Percentiles rank a stretch among this genome's conserved stretches.
These are phyloP conservation scores for Myotisia sp. DNA, from an alignment of 2,329 filamentous ascomycete genomes.

Conservation along the genomic window DNA sequence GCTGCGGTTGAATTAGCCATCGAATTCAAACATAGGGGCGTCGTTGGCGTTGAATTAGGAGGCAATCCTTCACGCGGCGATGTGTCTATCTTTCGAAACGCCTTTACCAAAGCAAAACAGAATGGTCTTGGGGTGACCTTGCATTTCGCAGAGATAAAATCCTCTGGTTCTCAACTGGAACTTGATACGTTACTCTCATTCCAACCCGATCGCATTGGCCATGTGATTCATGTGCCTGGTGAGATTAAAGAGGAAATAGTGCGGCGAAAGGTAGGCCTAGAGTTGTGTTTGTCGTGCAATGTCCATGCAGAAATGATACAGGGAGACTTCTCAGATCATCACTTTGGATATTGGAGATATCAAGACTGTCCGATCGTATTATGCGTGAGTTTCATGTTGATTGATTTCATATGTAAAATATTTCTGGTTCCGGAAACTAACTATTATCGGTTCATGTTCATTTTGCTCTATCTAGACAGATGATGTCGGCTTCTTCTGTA, in stretches of 20 bases:
- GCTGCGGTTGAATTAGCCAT: conserved; percentile 51
- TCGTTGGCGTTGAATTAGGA: conserved; percentile 66
- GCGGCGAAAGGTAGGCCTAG: conserved; percentile 46
- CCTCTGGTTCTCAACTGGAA: conserved; percentile 45
- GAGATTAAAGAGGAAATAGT: conserved; percentile 44
- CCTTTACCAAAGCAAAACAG: conserved; percentile 44
- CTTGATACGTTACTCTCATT: conserved; percentile 51
- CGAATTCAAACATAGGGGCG: conserved; percentile 37
- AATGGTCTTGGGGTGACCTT: conserved; percentile 51
- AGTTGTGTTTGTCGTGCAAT: conserved; percentile 69
- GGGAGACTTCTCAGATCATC: conserved; percentile 53
- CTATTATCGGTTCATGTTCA: too few relatives aligned
- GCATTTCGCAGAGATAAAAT: conserved; percentile 60
- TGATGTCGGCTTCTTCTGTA: conserved; percentile 70
- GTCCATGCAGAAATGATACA: conserved; percentile 59
- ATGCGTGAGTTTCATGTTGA: conserved; percentile 42
- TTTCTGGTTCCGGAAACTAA: too few relatives aligned
- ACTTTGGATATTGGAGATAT: conserved; percentile 60
- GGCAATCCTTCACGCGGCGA: conserved; percentile 55
- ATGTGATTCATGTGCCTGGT: conserved; percentile 61
- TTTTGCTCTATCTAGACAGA: conserved; percentile 55
- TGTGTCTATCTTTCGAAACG: conserved; percentile 44
- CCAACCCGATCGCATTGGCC: conserved; percentile 55
- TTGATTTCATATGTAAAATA: too few relatives aligned
- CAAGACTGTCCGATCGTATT: conserved; percentile 49